These are phyloP conservation scores for Euryodendron excelsum DNA, from an alignment of 148 eudicot species.

Conservation along the genomic window DNA sequence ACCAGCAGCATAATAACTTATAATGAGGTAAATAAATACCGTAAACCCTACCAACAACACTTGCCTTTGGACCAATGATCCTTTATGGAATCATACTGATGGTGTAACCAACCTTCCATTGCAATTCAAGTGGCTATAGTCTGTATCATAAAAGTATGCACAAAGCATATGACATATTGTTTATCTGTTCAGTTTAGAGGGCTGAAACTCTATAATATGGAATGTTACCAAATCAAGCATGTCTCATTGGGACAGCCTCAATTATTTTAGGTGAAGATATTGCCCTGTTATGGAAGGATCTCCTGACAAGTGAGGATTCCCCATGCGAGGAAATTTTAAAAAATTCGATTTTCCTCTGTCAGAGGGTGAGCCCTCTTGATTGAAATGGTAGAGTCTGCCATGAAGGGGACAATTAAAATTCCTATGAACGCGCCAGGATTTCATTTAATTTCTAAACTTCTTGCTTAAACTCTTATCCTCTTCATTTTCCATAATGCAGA, in stretches of 20 bases:
- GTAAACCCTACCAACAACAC: not conserved
- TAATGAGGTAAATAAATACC: not conserved
- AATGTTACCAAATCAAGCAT: not conserved
- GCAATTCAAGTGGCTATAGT: not conserved
- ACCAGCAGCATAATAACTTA: not conserved
- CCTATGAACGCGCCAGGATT: too few relatives aligned
- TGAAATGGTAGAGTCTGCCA: not conserved
- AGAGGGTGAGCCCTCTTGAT: not conserved
- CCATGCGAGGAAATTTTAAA: too few relatives aligned
- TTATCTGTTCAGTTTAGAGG: not conserved
- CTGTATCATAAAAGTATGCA: not conserved
- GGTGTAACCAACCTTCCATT: not conserved
- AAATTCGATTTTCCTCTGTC: not conserved
- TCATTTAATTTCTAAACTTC: not conserved
- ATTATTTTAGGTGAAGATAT: not conserved
- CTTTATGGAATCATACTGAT: not conserved
- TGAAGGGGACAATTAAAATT: too few relatives aligned
- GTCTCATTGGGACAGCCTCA: not conserved
- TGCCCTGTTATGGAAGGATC: too few relatives aligned
- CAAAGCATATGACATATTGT: not conserved
- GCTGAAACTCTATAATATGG: not conserved
- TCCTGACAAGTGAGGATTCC: too few relatives aligned
- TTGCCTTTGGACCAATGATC: not conserved
- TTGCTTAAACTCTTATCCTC: not conserved
- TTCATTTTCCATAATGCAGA: not conserved